These are phyloP conservation scores for Corylus avellana DNA, from an alignment of 306 rosid species.

Conservation along the genomic window DNA sequence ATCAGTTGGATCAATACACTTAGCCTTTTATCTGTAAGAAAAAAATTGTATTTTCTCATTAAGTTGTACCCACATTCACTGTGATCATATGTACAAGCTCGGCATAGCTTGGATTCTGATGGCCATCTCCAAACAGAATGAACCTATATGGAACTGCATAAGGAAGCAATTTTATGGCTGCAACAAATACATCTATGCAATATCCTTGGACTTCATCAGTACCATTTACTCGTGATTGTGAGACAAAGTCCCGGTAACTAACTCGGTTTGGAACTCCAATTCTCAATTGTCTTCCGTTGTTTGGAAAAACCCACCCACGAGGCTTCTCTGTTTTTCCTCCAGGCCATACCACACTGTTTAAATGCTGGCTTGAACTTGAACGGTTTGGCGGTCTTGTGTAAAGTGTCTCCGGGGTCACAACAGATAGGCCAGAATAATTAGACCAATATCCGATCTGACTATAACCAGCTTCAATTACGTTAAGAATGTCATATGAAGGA, in stretches of 20 bases:
- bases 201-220: slow-evolving; percentile 37
- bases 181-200: slow-evolving; percentile 54
- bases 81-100: slow-evolving; percentile 40
- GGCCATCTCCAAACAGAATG: slow-evolving; percentile 50
- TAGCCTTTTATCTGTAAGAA: background rate
- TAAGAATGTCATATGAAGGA: slow-evolving; percentile 53
- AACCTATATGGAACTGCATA: slow-evolving; percentile 47
- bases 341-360: slow-evolving; percentile 41
- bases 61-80: slow-evolving; percentile 37
- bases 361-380: slow-evolving; percentile 32
- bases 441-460: slow-evolving; percentile 52
- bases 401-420: slow-evolving; percentile 35
- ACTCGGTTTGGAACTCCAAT: slow-evolving; percentile 54
- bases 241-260: slow-evolving; percentile 46
- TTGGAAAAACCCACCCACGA: slow-evolving; percentile 55
- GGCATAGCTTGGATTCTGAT: slow-evolving; percentile 44
- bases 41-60: background rate
- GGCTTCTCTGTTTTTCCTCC: slow-evolving; percentile 45
- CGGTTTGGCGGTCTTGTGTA: slow-evolving; percentile 20
- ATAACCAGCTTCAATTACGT: slow-evolving; percentile 30
- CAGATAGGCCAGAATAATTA: slow-evolving; percentile 42
- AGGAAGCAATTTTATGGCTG: slow-evolving; percentile 51
- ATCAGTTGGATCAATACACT: background rate
- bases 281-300: slow-evolving; percentile 39
- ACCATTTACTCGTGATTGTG: slow-evolving; percentile 22